These are phyloP conservation scores for Talaromyces atroroseus DNA, from an alignment of 2,329 filamentous ascomycete genomes.

Conservation along the genomic window DNA sequence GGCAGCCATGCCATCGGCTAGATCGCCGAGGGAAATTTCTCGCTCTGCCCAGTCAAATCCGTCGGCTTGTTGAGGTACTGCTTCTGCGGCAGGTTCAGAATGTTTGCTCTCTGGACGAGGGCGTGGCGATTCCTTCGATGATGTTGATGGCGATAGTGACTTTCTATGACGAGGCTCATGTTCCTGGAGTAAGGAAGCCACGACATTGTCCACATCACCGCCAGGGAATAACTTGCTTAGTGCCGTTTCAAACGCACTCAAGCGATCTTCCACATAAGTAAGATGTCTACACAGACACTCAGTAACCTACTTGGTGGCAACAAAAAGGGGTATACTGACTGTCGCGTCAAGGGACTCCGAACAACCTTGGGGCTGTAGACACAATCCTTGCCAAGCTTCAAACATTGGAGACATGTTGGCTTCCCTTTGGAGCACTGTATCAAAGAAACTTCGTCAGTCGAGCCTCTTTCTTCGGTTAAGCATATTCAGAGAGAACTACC, in stretches of 20 bases:
- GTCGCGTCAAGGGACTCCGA: constrained; percentile 38
- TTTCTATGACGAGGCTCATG: constrained; percentile 27
- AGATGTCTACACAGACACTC: constrained; percentile 25
- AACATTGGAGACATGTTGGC: constrained; percentile 35
- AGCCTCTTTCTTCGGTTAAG: not conserved
- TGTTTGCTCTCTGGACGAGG: constrained; percentile 30
- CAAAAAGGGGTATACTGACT: constrained; percentile 24
- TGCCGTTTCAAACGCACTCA: constrained; percentile 35
- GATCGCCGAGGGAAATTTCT: constrained; percentile 33
- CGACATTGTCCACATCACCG: constrained; percentile 35
- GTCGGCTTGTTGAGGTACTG: constrained; percentile 37
- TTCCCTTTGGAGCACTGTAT: constrained; percentile 39
- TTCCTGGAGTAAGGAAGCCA: constrained; percentile 33
- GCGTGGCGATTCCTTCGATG: constrained; percentile 35
- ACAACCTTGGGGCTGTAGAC: constrained; percentile 39
- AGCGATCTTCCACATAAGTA: constrained; percentile 37
- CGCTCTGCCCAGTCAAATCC: constrained; percentile 50
- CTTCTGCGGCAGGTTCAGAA: constrained; percentile 40
- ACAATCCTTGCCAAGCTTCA: constrained; percentile 36
- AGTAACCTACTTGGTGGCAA: not conserved
- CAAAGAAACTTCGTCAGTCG: not conserved
- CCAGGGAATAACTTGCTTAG: constrained; percentile 34
- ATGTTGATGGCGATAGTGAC: constrained; percentile 29
- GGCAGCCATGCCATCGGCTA: constrained; percentile 39
- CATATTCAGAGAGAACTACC: constrained; percentile 19